Base-by-base conservation (phyloP, 2,329 filamentous ascomycete genomes). In the Chaetomium sp. region DNA sequence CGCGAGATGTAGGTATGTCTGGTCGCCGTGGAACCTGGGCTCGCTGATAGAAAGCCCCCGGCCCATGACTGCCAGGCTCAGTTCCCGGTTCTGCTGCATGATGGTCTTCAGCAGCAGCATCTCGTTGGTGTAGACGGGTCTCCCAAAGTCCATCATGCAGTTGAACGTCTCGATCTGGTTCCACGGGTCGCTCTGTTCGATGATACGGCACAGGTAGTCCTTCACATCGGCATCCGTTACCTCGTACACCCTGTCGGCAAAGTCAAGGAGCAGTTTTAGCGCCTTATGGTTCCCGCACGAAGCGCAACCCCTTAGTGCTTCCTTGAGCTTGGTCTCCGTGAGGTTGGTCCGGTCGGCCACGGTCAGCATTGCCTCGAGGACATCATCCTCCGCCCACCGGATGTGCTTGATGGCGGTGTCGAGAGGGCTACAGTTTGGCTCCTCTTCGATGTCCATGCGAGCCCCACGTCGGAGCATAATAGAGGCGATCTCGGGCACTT, bases 1-100 rank as follows among this genome's bases (percentile, higher is more conserved):
- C 12, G 69, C 70, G 16, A 70, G 62, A 45, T 72, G 70, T 8
- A 72, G 64, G 57, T 64, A 69, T 3, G 70, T 72, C 62, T 68
- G 65, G 42, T 63, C 64, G 47, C 67, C 68, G 49, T 65, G 65
- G 62, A 69, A 68, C 9, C 62, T 35, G 4, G 63, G 61, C 10
- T 66, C 69, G 45, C 65, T 67, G 45, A 72, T 65, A 3, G 54
- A 50, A 38, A 72, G 68, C 33, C 69, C 69, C 31, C 69, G 70
- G 33, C 65, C 47, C 56, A 72, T 54, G 19, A 70, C 62, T 10
- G 65, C 69, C 29, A 72, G 47, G 60, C 55, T 64, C 23, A 72
- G 63, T 13, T 67, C 68, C 19, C 62, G 45, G 65, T 71, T 71
- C 47, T 64, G 62, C 50, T 64, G 59, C 63, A 64, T 42, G 21